Conservation (phyloP, 2,329 filamentous ascomycete genomes). For the Arthrinium phaeospermum region DNA sequence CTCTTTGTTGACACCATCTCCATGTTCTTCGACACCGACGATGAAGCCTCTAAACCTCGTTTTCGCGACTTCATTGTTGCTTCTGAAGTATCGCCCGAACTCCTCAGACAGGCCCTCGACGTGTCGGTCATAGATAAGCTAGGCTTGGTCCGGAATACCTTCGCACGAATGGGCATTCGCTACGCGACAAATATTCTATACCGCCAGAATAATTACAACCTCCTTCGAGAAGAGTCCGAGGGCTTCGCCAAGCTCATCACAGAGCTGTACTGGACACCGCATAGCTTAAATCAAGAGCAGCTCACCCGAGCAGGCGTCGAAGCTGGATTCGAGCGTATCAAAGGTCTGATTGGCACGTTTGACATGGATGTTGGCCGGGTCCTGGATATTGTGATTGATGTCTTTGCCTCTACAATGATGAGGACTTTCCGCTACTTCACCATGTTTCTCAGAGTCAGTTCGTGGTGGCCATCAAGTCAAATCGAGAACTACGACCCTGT, state of each 20-base stretch:
- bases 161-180: slow-evolving; percentile 80
- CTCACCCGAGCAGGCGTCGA: slow-evolving; percentile 79
- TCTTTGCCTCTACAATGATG: slow-evolving; percentile 91
- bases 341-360: slow-evolving; percentile 94
- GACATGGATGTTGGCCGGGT: slow-evolving; percentile 95
- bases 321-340: slow-evolving; percentile 88
- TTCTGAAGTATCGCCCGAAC: slow-evolving; percentile 71
- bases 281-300: slow-evolving; percentile 68
- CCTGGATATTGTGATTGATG: slow-evolving; percentile 91
- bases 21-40: slow-evolving; percentile 76
- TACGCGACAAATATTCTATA: slow-evolving; percentile 94
- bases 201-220: slow-evolving; percentile 94
- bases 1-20: slow-evolving; percentile 85
- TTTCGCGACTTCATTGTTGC: slow-evolving; percentile 74
- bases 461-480: slow-evolving; percentile 89
- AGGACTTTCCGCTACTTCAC: slow-evolving; percentile 95
- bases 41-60: slow-evolving; percentile 50
- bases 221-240: slow-evolving; percentile 93
- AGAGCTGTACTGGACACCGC: slow-evolving; percentile 83
- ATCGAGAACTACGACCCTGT: slow-evolving; percentile 46
- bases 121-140: slow-evolving; percentile 75
- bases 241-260: slow-evolving; percentile 96
- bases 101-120: slow-evolving; percentile 86
- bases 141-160: slow-evolving; percentile 84
- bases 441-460: slow-evolving; percentile 87